These are phyloP conservation scores for Arachis stenosperma DNA, from an alignment of 306 rosid genomes.

Conservation along the genomic window DNA sequence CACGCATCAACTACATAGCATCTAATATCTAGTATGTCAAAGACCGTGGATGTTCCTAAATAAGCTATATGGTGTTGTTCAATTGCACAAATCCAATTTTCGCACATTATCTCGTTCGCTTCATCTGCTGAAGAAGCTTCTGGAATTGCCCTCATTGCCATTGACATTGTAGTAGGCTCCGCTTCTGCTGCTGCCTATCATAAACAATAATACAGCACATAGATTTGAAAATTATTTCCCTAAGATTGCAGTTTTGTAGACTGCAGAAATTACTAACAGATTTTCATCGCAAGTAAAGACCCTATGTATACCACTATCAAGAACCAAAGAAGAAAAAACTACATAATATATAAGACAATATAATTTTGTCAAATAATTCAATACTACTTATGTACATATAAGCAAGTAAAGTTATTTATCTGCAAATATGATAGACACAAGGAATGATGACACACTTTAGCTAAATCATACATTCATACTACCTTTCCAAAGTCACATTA, in stretches of 20 bases:
- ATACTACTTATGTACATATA: too few species aligned
- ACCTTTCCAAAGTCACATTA: too few species aligned
- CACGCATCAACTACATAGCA: constrained; percentile 42
- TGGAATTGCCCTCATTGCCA: constrained; percentile 57
- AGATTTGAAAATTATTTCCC: constrained; percentile 23
- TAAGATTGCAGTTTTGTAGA: not conserved
- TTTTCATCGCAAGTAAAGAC: constrained; percentile 4
- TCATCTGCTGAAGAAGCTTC: constrained; percentile 54
- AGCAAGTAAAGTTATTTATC: not conserved
- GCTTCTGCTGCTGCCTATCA: constrained; percentile 81
- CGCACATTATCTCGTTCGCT: constrained; percentile 54
- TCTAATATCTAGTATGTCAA: constrained; percentile 66
- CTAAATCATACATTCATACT: too few species aligned
- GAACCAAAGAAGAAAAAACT: constrained; percentile 1
- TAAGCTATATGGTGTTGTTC: constrained; percentile 59
- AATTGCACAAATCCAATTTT: constrained; percentile 61
- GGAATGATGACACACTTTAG: too few species aligned
- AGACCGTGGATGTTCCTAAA: constrained; percentile 46
- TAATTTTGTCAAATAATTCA: constrained; percentile 13
- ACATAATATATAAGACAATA: constrained; percentile 26
- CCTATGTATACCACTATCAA: not conserved
- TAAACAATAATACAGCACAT: constrained; percentile 18
- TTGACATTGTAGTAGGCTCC: constrained; percentile 69
- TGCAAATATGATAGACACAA: not conserved
- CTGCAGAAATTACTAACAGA: not conserved